Evolutionary conservation across 1,284 basidiomycete species (phyloP).

Genomic region (Calocybe gambosa): DNA sequence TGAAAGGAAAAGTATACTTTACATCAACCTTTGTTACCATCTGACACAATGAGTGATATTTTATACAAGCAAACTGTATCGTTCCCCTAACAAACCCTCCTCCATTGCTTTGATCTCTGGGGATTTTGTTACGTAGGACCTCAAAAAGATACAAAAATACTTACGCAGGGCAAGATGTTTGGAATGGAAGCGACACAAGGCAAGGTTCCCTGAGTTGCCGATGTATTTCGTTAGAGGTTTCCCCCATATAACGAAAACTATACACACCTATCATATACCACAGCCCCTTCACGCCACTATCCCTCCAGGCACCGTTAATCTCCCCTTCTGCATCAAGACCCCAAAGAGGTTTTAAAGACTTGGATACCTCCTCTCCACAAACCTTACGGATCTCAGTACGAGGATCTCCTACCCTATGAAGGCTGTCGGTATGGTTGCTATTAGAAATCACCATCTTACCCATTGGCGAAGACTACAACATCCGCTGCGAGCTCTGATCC

Average conservation of each 20-base stretch:
- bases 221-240: not conserved
- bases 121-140: not conserved
- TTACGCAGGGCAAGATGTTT: conserved; percentile 56
- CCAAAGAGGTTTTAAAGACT: conserved; percentile 47
- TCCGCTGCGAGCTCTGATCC: conserved; percentile 61
- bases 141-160: conserved; percentile 19
- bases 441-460: conserved; percentile 27
- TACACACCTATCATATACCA: conserved; percentile 53
- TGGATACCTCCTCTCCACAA: conserved; percentile 42
- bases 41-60: no score
- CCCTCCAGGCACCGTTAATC: conserved; percentile 42
- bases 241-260: not conserved
- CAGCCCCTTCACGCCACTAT: conserved; percentile 43
- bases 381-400: conserved; percentile 27
- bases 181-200: conserved; percentile 48
- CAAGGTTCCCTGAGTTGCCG: conserved; percentile 37
- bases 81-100: conserved; percentile 42
- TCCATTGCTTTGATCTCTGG: conserved; percentile 57
- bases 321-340: conserved; percentile 54
- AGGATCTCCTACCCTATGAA: conserved; percentile 33
- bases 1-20: no score
- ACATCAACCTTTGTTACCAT: no score
- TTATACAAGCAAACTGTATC: conserved; percentile 24
- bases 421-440: not conserved
- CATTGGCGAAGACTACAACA: conserved; percentile 64